Base-by-base conservation (phyloP, 352 stramenopile genomes). In the Phytopythium montanum region DNA sequence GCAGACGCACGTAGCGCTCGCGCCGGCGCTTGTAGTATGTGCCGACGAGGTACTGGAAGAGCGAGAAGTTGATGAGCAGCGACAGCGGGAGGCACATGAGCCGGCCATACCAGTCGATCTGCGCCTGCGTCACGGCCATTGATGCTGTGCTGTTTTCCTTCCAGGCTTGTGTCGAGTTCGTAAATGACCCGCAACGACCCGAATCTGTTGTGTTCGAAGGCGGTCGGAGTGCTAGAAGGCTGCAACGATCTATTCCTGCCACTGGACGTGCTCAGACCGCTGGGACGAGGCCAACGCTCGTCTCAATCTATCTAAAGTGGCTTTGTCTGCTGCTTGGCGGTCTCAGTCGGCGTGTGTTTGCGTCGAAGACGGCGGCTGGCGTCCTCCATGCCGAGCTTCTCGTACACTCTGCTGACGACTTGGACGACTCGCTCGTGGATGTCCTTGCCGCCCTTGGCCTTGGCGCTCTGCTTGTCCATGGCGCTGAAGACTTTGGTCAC, bases 21-120 rank as follows among this genome's bases (percentile, higher is more conserved):
- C n/a, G n/a, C n/a, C n/a, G n/a, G n/a, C n/a, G n/a, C n/a, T n/a
- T n/a, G n/a, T n/a, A 66, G 54, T 66, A 69, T 2, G 61, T 57
- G 13, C 45, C 50, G 1, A 46, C 29, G 28, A 67, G 54, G 25
- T 59, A 65, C 46, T 65, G 53, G 53, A 65, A 65, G 10, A 65
- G 46, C 2, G 41, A 46, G 19, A 60, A 65, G 45, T 65, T 65
- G 53, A 65, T 23, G 19, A 65, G 44, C 21, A 65, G 42, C 44
- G 54, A 26, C 21, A 57, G 29, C 19, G 53, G 53, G 33, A 65
- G n/a, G 46, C 53, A 65, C 3, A 65, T 26, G 10, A 46, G 19
- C 6, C 57, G 33, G 34, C 45, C 53, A 23, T 56, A 29, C 18
- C 54, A 50, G 21, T 65, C 36, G 34, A 65, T 57, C 42, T 59